Conservation (phyloP, 1,139 yeast genomes). For the Kluyveromyces sp. region DNA sequence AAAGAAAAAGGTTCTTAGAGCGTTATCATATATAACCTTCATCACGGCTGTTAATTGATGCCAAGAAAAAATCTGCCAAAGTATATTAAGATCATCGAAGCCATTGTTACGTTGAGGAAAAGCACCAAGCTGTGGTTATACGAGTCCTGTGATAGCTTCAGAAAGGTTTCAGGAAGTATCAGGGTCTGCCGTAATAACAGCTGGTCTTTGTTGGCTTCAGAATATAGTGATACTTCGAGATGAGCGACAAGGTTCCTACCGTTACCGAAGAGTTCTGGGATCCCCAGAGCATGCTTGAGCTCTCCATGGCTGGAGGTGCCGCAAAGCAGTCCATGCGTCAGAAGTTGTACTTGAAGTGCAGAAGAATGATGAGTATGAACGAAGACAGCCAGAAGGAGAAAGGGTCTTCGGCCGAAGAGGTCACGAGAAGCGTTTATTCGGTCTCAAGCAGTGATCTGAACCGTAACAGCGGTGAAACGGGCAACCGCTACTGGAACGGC, state of each 20-base stretch:
- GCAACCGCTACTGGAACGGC: background rate
- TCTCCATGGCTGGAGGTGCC: slow-evolving; percentile 21
- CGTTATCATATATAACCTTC: too few species aligned
- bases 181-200: too few species aligned
- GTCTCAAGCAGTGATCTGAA: background rate
- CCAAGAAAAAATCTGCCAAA: too few species aligned
- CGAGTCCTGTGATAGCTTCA: too few species aligned
- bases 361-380: background rate
- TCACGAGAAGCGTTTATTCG: background rate
- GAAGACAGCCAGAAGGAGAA: background rate
- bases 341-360: slow-evolving; percentile 2
- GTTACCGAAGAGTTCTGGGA: slow-evolving; percentile 11
- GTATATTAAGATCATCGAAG: too few species aligned
- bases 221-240: background rate
- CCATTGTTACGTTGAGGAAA: too few species aligned
- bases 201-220: too few species aligned
- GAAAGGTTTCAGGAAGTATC: too few species aligned
- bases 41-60: too few species aligned
- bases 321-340: slow-evolving; percentile 5
- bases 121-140: too few species aligned
- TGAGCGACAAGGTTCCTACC: background rate
- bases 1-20: too few species aligned
- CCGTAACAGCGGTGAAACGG: background rate
- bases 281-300: slow-evolving; percentile 15
- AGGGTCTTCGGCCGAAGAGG: background rate